Base-by-base conservation (phyloP, 345 rosid species). In the Murraya koenigii region DNA sequence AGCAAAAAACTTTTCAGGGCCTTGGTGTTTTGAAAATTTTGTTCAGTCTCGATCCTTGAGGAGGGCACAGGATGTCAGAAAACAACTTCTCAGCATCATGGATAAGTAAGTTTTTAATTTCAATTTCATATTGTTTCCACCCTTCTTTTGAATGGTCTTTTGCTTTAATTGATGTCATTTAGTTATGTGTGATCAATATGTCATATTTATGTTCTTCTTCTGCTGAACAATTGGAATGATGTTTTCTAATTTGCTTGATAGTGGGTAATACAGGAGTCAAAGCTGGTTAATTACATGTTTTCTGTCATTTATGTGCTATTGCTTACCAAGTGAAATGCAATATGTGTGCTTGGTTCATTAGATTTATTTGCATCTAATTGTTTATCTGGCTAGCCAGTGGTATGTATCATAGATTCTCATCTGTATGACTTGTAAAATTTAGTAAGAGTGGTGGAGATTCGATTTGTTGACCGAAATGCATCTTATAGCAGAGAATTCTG, bases 21-120 rank as follows among this genome's bases (percentile, higher is more conserved):
- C 97, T 44, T 95, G 94, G 97, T 95, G 98, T 83, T 90, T 87
- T 52, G 98, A 93, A 84, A 95, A 93, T 72, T 95, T 95, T 82
- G 89, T 95, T 47, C 94, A 90, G 87, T 86, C 91, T 61, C 85
- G 92, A 38, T 93, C 98, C 0, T 83, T 95, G 82, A 86, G 95
- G 68, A 90, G 92, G 79, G 98, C 95, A 32, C 94, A 92, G 75
- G 94, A 92, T 72, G 95, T 93, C 72, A 88, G 98, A 75, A 93
- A 93, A 83, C 98, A 93, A 80, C 94, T 95, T 80, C 92, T 95
- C 65, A 85, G 89, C 85, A 90, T 95, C 69, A 89, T 95, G 98
- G 95, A 95, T 75, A 95, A 90, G 93, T 95, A 94, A 75, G 93
- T 78, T 54, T 8, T 49, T 67, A 11, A 19, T 65, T 60, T 60